These are phyloP conservation scores for Phytophthora nicotianae DNA, from an alignment of 352 stramenopile species.

Conservation along the genomic window DNA sequence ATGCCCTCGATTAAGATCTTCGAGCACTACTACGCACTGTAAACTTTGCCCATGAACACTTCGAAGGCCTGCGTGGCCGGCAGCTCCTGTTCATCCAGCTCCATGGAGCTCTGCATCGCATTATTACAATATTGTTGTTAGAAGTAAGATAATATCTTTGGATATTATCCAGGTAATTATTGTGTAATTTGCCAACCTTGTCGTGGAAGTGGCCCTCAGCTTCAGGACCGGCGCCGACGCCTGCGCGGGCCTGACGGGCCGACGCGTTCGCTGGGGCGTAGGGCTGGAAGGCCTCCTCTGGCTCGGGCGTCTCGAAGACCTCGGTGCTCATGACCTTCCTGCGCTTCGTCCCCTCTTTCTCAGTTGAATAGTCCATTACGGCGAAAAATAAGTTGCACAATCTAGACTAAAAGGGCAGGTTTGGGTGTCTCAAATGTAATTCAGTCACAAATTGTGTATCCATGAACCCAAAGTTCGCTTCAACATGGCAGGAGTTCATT, in stretches of 20 bases:
- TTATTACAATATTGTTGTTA: constrained; percentile 4
- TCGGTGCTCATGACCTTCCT: constrained; percentile 71
- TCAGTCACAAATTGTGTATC: neutral
- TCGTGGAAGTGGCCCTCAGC: constrained; percentile 59
- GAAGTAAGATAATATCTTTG: constrained; percentile 1
- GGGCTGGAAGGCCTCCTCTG: constrained; percentile 63
- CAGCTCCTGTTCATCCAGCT: constrained; percentile 67
- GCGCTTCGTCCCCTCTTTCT: constrained; percentile 44
- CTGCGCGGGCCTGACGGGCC: constrained; percentile 20
- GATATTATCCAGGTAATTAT: constrained; percentile 1
- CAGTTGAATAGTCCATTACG: constrained; percentile 42
- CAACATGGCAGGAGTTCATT: no score
- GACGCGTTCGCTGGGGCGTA: constrained; percentile 49
- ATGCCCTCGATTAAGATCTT: neutral
- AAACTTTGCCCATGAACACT: constrained; percentile 86
- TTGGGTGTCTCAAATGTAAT: neutral
- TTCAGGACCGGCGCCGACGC: constrained; percentile 23
- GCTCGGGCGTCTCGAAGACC: constrained; percentile 79
- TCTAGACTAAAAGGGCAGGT: constrained; percentile 11
- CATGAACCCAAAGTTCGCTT: constrained; percentile 5
- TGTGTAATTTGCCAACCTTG: constrained; percentile 41
- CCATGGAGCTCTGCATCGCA: constrained; percentile 45
- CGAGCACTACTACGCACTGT: constrained; percentile 48
- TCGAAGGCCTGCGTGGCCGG: constrained; percentile 66
- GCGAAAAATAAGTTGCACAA: constrained; percentile 12